Conservation (phyloP, 139 green algal species). For the Chlorella sp. region DNA sequence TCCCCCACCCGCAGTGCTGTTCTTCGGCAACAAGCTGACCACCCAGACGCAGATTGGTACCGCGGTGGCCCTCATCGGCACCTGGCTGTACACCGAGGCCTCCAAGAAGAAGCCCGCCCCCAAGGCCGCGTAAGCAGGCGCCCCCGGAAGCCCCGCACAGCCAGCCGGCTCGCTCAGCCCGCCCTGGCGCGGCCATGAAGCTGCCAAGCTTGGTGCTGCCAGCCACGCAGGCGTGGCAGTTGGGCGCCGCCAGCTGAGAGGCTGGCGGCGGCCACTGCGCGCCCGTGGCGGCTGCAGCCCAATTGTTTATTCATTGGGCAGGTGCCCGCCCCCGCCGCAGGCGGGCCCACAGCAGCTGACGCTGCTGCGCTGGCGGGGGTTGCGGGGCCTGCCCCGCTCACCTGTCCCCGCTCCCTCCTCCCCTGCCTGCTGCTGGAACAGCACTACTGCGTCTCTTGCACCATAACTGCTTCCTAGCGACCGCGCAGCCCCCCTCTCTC, state of each 20-base stretch:
- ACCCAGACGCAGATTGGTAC: conserved; percentile 81
- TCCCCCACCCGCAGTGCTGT: conserved; percentile 49
- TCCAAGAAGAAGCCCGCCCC: conserved; percentile 42
- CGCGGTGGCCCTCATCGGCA: conserved; percentile 71
- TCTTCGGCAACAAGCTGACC: conserved; percentile 85
- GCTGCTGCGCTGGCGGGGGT: no score
- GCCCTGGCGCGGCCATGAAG: no score
- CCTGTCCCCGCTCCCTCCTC: no score
- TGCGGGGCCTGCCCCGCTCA: no score
- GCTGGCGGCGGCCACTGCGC: neutral
- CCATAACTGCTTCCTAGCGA: neutral
- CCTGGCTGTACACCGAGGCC: conserved; percentile 84
- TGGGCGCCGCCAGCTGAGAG: no score
- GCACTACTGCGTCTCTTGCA: no score
- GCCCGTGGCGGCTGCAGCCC: neutral
- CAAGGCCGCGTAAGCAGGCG: conserved; percentile 19
- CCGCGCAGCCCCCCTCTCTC: neutral
- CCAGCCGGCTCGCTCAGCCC: no score
- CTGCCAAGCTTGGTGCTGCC: neutral
- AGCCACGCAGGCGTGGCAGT: neutral
- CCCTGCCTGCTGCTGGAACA: no score
- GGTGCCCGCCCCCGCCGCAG: no score
- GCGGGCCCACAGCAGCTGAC: no score
- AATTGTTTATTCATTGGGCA: no score
- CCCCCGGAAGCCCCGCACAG: no score